These are phyloP conservation scores for Phytophthora nicotianae DNA, from an alignment of 352 stramenopile species.

Conservation along the genomic window DNA sequence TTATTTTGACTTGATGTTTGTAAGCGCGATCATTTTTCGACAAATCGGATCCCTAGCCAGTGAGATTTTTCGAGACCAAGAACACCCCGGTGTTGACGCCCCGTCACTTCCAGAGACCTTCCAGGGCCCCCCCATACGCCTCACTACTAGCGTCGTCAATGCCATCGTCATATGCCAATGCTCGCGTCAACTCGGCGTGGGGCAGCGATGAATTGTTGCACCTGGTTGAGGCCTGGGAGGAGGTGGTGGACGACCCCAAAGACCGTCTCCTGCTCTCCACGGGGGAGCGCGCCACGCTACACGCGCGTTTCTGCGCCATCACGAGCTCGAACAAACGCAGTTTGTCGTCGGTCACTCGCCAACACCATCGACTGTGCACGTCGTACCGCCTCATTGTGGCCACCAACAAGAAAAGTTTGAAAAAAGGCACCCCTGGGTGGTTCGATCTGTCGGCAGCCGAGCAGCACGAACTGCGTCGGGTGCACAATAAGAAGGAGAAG, in stretches of 20 bases:
- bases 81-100: constrained; percentile 1
- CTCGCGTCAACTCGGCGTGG: constrained; percentile 33
- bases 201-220: constrained; percentile 30
- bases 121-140: background rate
- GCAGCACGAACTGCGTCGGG: constrained; percentile 35
- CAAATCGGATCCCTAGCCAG: constrained; percentile 31
- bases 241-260: constrained; percentile 39
- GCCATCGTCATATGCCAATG: constrained; percentile 2
- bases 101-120: background rate
- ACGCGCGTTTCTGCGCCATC: constrained; percentile 38
- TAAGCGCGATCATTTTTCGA: constrained; percentile 16
- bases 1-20: constrained; percentile 19
- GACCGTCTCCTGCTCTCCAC: constrained; percentile 27
- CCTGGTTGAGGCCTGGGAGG: constrained; percentile 39
- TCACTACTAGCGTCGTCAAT: constrained; percentile 5
- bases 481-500: constrained; percentile 34
- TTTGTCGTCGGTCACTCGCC: constrained; percentile 33
- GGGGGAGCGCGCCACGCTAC: constrained; percentile 26
- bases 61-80: constrained; percentile 22
- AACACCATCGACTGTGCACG: constrained; percentile 39
- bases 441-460: constrained; percentile 37
- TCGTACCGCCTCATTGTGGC: constrained; percentile 41
- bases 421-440: constrained; percentile 26
- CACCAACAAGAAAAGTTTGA: constrained; percentile 28
- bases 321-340: constrained; percentile 14